Conservation (phyloP, 352 stramenopile species). For the Globisporangium okanoganense region DNA sequence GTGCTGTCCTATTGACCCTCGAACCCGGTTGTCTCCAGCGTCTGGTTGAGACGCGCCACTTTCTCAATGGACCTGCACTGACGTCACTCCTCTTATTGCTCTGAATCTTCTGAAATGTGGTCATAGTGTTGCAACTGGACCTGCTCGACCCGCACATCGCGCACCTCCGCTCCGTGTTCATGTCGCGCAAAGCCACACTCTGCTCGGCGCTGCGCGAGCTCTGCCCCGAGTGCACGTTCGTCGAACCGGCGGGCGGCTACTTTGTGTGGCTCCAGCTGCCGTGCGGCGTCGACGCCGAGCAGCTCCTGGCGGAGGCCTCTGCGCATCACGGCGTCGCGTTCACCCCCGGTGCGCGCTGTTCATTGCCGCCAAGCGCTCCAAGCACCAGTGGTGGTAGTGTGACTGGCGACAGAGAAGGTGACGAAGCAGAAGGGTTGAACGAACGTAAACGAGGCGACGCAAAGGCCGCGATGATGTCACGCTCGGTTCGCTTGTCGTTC, state of each 20-base stretch:
- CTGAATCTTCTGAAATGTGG: background rate
- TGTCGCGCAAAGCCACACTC: slow-evolving; percentile 39
- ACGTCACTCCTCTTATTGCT: slow-evolving; percentile 25
- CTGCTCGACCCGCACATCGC: slow-evolving; percentile 47
- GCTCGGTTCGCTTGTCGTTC: slow-evolving; percentile 65
- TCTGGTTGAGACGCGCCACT: background rate
- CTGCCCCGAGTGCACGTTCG: slow-evolving; percentile 46
- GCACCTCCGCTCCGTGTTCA: slow-evolving; percentile 37
- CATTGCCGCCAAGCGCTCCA: slow-evolving; percentile 12
- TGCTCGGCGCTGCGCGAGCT: slow-evolving; percentile 38
- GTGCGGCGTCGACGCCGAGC: slow-evolving; percentile 33
- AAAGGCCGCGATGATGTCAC: slow-evolving; percentile 22
- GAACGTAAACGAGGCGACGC: slow-evolving; percentile 5
- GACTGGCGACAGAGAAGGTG: background rate
- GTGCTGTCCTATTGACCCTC: background rate
- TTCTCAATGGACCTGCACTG: slow-evolving; percentile 18
- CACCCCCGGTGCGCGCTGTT: slow-evolving; percentile 66
- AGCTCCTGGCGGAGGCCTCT: slow-evolving; percentile 45
- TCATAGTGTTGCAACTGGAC: slow-evolving; percentile 54
- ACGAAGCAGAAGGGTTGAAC: background rate
- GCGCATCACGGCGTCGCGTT: slow-evolving; percentile 66
- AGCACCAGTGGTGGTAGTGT: slow-evolving; percentile 1
- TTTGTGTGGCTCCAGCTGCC: slow-evolving; percentile 82
- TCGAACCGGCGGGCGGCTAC: slow-evolving; percentile 70
- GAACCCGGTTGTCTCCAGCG: slow-evolving; percentile 4